Evolutionary conservation across 352 stramenopile genomes (phyloP), one percentile per base, ranked within the genome.

Genomic region (Saprolegnia parasitica): DNA sequence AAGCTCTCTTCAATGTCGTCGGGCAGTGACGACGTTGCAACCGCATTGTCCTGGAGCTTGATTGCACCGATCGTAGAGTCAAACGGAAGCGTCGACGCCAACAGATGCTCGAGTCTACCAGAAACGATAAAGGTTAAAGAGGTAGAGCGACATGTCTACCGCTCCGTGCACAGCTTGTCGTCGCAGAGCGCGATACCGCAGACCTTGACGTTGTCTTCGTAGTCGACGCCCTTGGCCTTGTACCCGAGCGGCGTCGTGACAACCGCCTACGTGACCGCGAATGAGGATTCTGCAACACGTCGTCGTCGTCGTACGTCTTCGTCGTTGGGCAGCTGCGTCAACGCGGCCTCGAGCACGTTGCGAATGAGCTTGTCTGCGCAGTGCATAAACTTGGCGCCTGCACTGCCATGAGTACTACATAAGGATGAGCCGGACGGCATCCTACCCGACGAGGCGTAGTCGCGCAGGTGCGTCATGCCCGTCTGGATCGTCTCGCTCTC

Each of bases 401-500:
- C 39, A 9, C 9, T 18, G 11, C 1, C n/a, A 16, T 42, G 13
- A 60, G 20, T 60, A 8, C 35, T 21, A 4, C 11, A 16, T 42
- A 11, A 24, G 9, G 20, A 60, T 9, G 18, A n/a, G 42, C 3
- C 42, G 4, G 24, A 24, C 10, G 29, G 29, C 2, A 2, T 2
- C 29, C 3, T 60, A 64, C 24, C 52, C 39, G 15, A 45, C 18
- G 54, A 16, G 32, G 88, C 78, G 65, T 80, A 86, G 72, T 90
- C 81, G 55, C 86, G 86, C 55, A 95, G 78, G n/a, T 82, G 77
- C 29, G 84, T 88, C 72, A 95, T 90, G 39, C 84, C 83, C 24
- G 91, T 76, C 72, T 93, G 84, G 37, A 95, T 82, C n/a, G 91
- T 71, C 68, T 95, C 86, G 72, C 82, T 92, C 73, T 95, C 86